Percentiles rank a stretch among this genome's conserved stretches.
These are phyloP conservation scores for Fusarium oligoseptatum DNA, from an alignment of 2,329 filamentous ascomycete species.

Conservation along the genomic window DNA sequence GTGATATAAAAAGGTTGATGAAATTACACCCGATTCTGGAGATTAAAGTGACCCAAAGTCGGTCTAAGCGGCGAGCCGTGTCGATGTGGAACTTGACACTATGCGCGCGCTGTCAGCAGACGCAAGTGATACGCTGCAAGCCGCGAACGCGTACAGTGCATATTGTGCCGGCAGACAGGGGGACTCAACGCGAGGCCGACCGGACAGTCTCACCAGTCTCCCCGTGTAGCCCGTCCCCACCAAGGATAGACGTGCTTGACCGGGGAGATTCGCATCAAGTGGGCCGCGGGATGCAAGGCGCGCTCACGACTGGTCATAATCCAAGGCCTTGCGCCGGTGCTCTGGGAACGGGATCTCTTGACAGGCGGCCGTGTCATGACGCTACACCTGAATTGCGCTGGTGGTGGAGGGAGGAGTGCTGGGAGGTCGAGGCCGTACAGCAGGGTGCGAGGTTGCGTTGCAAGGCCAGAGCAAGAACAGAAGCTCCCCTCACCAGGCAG, in stretches of 20 bases:
- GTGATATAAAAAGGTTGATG: constrained; percentile 42
- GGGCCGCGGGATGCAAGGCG: constrained; percentile 45
- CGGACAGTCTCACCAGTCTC: constrained; percentile 36
- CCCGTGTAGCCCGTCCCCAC: constrained; percentile 33
- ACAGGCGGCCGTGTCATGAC: constrained; percentile 44
- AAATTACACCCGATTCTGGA: constrained; percentile 46
- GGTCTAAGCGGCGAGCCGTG: constrained; percentile 43
- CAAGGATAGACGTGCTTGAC: constrained; percentile 36
- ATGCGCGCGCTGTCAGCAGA: neutral
- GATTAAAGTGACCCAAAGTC: constrained; percentile 45
- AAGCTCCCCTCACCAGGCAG: constrained; percentile 12
- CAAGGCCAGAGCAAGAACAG: neutral
- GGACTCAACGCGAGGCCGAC: constrained; percentile 32
- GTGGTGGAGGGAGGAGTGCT: constrained; percentile 19
- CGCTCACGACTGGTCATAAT: constrained; percentile 27
- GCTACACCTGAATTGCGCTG: constrained; percentile 45
- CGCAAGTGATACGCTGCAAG: constrained; percentile 13
- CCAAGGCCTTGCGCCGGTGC: constrained; percentile 46
- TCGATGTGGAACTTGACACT: constrained; percentile 6
- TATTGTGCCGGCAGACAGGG: constrained; percentile 17
- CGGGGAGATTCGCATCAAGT: constrained; percentile 43
- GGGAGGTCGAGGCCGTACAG: constrained; percentile 12
- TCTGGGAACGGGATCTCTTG: constrained; percentile 50
- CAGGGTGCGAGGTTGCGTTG: constrained; percentile 1
- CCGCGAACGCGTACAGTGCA: constrained; percentile 47